Evolutionary conservation across 306 rosid genomes (phyloP).

Genomic region (Cicer cuneatum): DNA sequence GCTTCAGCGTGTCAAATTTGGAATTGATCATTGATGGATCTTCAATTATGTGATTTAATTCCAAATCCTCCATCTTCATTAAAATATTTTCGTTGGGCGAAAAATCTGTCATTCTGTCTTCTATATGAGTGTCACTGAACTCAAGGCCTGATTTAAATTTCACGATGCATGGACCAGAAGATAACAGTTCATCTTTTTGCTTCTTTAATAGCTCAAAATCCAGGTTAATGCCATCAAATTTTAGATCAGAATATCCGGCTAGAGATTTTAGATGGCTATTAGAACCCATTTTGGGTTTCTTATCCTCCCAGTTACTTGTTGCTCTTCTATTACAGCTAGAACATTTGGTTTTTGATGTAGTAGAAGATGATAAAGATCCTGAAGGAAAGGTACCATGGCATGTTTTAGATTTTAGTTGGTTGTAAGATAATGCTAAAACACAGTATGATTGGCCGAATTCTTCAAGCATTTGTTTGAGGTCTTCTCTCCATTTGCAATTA

Average conservation of each 20-base stretch:
- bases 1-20: slow-evolving; percentile 43
- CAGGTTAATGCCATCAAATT: slow-evolving; percentile 10
- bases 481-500: slow-evolving; percentile 45
- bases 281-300: slow-evolving; percentile 27
- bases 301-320: slow-evolving; percentile 19
- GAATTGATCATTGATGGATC: slow-evolving; percentile 38
- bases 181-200: slow-evolving; percentile 40
- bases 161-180: slow-evolving; percentile 37
- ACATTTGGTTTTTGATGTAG: slow-evolving; percentile 29
- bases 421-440: slow-evolving; percentile 45
- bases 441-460: slow-evolving; percentile 55
- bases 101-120: slow-evolving; percentile 31
- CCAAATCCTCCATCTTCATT: slow-evolving; percentile 34
- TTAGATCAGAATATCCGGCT: neutral
- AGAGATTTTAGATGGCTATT: slow-evolving; percentile 29
- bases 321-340: slow-evolving; percentile 39
- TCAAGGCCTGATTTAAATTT: slow-evolving; percentile 32
- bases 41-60: slow-evolving; percentile 37
- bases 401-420: slow-evolving; percentile 48
- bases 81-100: slow-evolving; percentile 25
- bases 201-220: slow-evolving; percentile 34
- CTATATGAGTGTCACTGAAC: slow-evolving; percentile 41
- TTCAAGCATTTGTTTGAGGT: slow-evolving; percentile 46
- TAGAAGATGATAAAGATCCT: slow-evolving; percentile 42
- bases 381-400: slow-evolving; percentile 32